phyloP scores from a whole-genome alignment of 352 stramenopile species.

The Pythium vanterpoolii region DNA sequence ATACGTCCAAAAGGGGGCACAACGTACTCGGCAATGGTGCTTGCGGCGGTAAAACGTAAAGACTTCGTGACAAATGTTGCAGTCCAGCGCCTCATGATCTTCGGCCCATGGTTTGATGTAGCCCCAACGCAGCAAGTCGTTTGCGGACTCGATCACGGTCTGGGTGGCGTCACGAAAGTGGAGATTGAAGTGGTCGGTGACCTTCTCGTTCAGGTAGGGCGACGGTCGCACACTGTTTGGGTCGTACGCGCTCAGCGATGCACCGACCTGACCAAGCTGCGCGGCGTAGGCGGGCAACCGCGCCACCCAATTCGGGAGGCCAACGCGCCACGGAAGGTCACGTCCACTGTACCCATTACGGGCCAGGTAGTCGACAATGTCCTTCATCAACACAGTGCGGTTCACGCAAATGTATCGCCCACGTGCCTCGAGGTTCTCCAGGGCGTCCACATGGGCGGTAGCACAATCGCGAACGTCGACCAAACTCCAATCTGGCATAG shows the following conservation, averaged over 20 bases:
- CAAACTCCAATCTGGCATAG: slow-evolving; percentile 69
- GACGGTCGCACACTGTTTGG: slow-evolving; percentile 49
- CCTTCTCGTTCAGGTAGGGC: slow-evolving; percentile 79
- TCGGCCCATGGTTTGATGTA: slow-evolving; percentile 88
- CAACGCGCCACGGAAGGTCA: slow-evolving; percentile 80
- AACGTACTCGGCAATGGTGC: slow-evolving; percentile 77
- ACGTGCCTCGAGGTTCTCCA: slow-evolving; percentile 82
- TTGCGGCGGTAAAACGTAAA: slow-evolving; percentile 84
- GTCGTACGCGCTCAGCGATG: slow-evolving; percentile 67
- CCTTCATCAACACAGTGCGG: slow-evolving; percentile 83
- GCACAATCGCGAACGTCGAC: slow-evolving; percentile 85
- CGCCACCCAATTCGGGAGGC: slow-evolving; percentile 80
- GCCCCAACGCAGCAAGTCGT: slow-evolving; percentile 83
- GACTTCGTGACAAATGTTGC: slow-evolving; percentile 64
- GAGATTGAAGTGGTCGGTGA: slow-evolving; percentile 77
- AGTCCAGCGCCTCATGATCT: slow-evolving; percentile 73
- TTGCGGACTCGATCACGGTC: slow-evolving; percentile 78
- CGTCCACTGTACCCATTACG: slow-evolving; percentile 84
- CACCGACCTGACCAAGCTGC: slow-evolving; percentile 84
- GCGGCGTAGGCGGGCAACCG: slow-evolving; percentile 79
- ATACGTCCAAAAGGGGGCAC: neutral
- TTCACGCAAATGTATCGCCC: slow-evolving; percentile 88
- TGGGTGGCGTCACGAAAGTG: slow-evolving; percentile 56
- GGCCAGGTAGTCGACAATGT: slow-evolving; percentile 82
- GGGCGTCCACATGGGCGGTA: slow-evolving; percentile 66